A percentile compares a stretch with the other conserved stretches of the same genome.
Evolutionary conservation across 768 basidiomycete genomes (phyloP).

Genomic region (Leccinum boreale): DNA sequence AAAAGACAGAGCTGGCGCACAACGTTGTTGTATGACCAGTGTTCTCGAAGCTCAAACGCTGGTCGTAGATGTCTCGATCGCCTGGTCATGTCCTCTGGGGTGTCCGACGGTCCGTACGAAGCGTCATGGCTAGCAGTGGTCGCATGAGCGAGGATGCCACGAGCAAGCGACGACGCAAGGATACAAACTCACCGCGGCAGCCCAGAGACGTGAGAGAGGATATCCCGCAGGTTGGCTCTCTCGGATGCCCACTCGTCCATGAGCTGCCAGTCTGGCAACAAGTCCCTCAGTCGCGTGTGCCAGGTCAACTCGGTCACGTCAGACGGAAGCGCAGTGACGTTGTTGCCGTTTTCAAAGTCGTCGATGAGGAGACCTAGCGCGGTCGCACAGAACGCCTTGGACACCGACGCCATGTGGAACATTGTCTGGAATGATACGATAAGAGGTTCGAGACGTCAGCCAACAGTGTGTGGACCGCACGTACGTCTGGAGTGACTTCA

Average conservation of each 20-base stretch:
- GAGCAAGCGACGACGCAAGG: background rate
- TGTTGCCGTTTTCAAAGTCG: conserved; percentile 36
- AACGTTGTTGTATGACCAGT: conserved; percentile 39
- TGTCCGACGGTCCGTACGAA: conserved; percentile 29
- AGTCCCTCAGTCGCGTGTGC: conserved; percentile 31
- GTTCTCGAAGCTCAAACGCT: conserved; percentile 35
- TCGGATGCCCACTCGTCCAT: conserved; percentile 38
- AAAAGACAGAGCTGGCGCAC: conserved; percentile 14
- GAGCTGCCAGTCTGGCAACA: conserved; percentile 42
- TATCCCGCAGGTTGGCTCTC: conserved; percentile 36
- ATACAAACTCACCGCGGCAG: conserved; percentile 30
- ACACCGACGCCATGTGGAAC: conserved; percentile 36
- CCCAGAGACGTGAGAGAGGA: conserved; percentile 41
- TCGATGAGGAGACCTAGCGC: conserved; percentile 42
- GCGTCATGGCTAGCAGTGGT: conserved; percentile 32
- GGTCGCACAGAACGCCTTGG: conserved; percentile 39
- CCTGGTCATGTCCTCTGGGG: conserved; percentile 17
- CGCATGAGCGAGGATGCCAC: background rate
- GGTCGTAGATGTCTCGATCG: conserved; percentile 31
- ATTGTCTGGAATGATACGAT: conserved; percentile 26
- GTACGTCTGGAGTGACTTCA: conserved; percentile 31
- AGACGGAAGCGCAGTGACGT: conserved; percentile 33
- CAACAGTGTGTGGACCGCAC: background rate
- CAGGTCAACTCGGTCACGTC: conserved; percentile 32
- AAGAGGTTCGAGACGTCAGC: background rate